Percentiles rank a stretch among this genome's conserved stretches.
phyloP scores from a whole-genome alignment of 257 asterid genomes.

The Craterostigma plantagineum region DNA sequence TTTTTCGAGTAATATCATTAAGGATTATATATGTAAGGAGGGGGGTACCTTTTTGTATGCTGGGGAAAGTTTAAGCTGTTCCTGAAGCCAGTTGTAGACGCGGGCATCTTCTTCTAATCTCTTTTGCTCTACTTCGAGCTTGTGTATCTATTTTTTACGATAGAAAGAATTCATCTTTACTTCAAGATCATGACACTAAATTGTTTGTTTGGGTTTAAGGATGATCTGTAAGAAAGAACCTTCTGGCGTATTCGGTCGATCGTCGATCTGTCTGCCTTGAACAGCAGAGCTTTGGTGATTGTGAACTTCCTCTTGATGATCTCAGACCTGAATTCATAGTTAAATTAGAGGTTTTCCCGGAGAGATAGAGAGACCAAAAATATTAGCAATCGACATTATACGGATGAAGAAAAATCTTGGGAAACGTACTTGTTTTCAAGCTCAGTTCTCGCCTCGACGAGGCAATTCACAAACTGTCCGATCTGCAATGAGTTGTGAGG shows the following conservation, averaged over 20 bases:
- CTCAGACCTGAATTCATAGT: constrained; percentile 34
- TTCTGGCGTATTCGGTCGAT: constrained; percentile 58
- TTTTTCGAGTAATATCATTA: not conserved
- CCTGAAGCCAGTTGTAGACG: constrained; percentile 77
- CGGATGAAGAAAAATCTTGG: not conserved
- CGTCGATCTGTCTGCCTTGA: constrained; percentile 65
- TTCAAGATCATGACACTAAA: not conserved
- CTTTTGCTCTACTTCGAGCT: constrained; percentile 61
- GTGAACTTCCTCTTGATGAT: constrained; percentile 46
- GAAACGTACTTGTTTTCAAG: not conserved
- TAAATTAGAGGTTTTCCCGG: not conserved
- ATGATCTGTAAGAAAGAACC: constrained; percentile 24
- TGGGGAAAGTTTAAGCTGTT: constrained; percentile 59
- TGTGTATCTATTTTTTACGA: constrained; percentile 33
- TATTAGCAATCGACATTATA: not conserved
- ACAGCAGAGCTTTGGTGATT: constrained; percentile 50
- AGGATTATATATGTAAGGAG: not conserved
- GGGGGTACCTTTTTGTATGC: constrained; percentile 84
- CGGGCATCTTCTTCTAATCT: constrained; percentile 72
- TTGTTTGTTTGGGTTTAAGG: constrained; percentile 2
- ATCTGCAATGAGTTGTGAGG: not conserved
- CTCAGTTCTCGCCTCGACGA: not conserved
- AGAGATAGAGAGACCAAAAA: too few relatives aligned
- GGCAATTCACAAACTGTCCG: constrained; percentile 1
- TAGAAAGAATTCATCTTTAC: too few relatives aligned